Evolutionary conservation across 352 stramenopile species (phyloP), one percentile per base, ranked within the genome.

Genomic region (Pythium plurisporium): DNA sequence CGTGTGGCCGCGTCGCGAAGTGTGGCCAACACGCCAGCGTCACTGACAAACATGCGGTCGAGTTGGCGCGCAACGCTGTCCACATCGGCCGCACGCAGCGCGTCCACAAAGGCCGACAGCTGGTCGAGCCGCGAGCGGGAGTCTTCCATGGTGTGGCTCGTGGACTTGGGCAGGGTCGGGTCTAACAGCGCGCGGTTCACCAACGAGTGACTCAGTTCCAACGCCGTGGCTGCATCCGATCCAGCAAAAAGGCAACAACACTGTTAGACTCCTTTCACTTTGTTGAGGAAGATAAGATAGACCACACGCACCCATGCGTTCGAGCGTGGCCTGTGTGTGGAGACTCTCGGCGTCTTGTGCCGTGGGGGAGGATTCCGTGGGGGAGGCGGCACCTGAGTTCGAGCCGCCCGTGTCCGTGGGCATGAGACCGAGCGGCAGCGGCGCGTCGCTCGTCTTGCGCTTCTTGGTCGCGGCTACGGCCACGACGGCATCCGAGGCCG

Each of bases 171-270:
- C n/a, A 86, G 64, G 27, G 77, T 72, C 17, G 68, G 62, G 44
- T 75, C 68, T 14, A 81, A 55, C 26, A 89, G 59, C 38, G 74
- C 74, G 25, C 69, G 73, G 29, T 83, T 67, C 12, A 87, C 52
- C 19, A 89, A 55, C 62, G 85, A 77, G 29, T 85, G 73, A 25
- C 74, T 76, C 55, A 89, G 64, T 26, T 86, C 64, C 14, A 86
- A 49, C 10, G 79, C 70, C 40, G 82, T 68, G 36, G 69, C 79
- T 86, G 58, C 8, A 44, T 9, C 14, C 5, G 22, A 25, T 44
- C 38, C 25, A 63, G 22, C 27, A 40, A 40, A 46, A 43, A 17
- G 4, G 23, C 25, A 50, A 51, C 15, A 53, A 54, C 20, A 38
- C 23, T 15, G 23, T 36, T 30, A 49, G 23, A 49, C 42, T 12